Evolutionary conservation across 176 grass and related monocot genomes (phyloP), one percentile per base, ranked within the genome.

Genomic region (Carex myosuroides): DNA sequence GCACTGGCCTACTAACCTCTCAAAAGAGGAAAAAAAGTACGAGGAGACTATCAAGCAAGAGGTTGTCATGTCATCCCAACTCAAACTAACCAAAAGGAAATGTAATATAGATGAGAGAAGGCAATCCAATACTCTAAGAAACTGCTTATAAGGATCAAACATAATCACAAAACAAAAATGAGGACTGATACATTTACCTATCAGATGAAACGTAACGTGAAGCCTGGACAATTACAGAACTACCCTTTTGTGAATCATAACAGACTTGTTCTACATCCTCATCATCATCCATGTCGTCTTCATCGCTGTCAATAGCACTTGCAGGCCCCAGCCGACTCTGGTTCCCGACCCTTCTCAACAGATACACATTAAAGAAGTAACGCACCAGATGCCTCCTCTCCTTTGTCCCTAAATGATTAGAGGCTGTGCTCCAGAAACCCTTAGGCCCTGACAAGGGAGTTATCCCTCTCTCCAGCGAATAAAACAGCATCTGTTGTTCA

Each of bases 311-410:
- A 79, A 93, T 88, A 63, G 91, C 88, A 79, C 75, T 83, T 81
- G 84, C 54, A 73, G 88, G 91, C 72, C 78, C 85, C 52, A 83
- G 32, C 79, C 91, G 88, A 85, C 97, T 96, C 55, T 90, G 88
- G 70, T 70, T 88, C 39, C 82, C 87, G 46, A 96, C 91, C 86
- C 87, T 88, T 88, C 91, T 95, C 76, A 92, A 86, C 81, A 96
- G 66, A 85, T 89, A 94, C 79, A 99, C 97, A 83, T 99, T 99
- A 85, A 96, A 87, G 87, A 92, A 99, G 61, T 99, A 99, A 46
- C 53, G 85, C 83, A 94, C 73, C 84, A 96, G 85, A 79, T 92
- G 86, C 85, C 32, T 80, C 52, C 71, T 87, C 73, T 79, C 84
- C 85, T 86, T 94, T 54, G 89, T 85, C 63, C 39, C 74, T 84